Evolutionary conservation across 441 rosid genomes (phyloP), one percentile per base, ranked within the genome.

Genomic region (Pelargonium citronellum): DNA sequence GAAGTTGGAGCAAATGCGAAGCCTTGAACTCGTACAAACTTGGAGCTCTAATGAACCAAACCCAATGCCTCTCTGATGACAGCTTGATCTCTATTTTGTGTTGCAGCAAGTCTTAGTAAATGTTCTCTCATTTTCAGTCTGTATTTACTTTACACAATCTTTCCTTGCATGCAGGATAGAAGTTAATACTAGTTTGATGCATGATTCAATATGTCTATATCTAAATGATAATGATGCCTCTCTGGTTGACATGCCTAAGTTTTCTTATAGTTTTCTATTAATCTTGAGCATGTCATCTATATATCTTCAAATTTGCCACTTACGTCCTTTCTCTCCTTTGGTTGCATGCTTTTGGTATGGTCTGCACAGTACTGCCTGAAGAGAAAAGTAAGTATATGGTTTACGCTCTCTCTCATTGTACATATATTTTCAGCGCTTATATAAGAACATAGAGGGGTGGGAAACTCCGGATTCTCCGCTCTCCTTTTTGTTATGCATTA

Each of bases 331-430:
- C 69, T 77, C 69, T 75, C 61, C 39, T 67, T 72, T 78, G 74
- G 60, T 65, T 78, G 82, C 85, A 78, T 85, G 83, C 71, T 74
- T 71, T 53, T 57, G 66, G 69, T 24, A 19, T 77, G 85, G 77
- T 51, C 77, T 75, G 82, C 96, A 95, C n/a, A n/a, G 97, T 87
- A 73, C 89, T 95, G 79, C 94, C 94, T 2, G 89, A 89, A 84
- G 99, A 95, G 73, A 81, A 78, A 84, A 90, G 99, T 95, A 89
- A 89, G 99, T 77, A 75, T 64, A 43, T 65, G 74, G 68, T 74
- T 67, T 66, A 55, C 58, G 9, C 17, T 61, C 49, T 73, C 44
- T 53, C 67, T 8, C 71, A 64, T 75, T 64, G 24, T 53, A 37
- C 64, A 58, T 47, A 69, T 76, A 37, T 58, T 37, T 34, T 34